Conservation (phyloP, 1,284 basidiomycete genomes). For the Microbotryum scabiosae region DNA sequence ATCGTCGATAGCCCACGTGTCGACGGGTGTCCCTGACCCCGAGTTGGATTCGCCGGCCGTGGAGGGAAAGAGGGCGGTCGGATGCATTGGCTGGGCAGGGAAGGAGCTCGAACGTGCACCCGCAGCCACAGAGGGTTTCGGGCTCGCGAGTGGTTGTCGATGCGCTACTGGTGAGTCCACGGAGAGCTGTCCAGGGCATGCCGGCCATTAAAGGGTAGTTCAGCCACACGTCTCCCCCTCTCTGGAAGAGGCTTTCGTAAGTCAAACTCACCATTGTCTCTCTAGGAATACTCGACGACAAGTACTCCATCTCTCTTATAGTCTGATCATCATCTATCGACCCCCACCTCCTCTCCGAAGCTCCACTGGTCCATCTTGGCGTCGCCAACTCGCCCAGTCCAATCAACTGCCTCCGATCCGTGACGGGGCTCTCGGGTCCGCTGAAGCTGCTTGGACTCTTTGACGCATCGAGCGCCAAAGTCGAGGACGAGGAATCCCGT, state of each 20-base stretch:
- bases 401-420: constrained; percentile 79
- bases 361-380: constrained; percentile 66
- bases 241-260: too few species aligned
- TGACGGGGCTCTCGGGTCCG: constrained; percentile 57
- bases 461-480: too few species aligned
- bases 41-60: neutral
- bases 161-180: neutral
- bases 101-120: neutral
- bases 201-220: too few species aligned
- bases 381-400: constrained; percentile 95
- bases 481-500: too few species aligned
- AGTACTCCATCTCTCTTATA: constrained; percentile 39
- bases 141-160: neutral
- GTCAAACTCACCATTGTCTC: constrained; percentile 18
- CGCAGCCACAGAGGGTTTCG: neutral
- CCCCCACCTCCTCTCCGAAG: constrained; percentile 27
- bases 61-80: neutral
- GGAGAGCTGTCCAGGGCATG: neutral
- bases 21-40: neutral
- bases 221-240: too few species aligned
- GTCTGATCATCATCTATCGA: constrained; percentile 4
- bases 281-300: constrained; percentile 31
- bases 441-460: neutral
- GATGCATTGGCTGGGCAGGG: neutral
- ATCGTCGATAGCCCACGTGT: neutral